phyloP scores from a whole-genome alignment of 2,329 filamentous ascomycete species.

The Nemania bipapillata region DNA sequence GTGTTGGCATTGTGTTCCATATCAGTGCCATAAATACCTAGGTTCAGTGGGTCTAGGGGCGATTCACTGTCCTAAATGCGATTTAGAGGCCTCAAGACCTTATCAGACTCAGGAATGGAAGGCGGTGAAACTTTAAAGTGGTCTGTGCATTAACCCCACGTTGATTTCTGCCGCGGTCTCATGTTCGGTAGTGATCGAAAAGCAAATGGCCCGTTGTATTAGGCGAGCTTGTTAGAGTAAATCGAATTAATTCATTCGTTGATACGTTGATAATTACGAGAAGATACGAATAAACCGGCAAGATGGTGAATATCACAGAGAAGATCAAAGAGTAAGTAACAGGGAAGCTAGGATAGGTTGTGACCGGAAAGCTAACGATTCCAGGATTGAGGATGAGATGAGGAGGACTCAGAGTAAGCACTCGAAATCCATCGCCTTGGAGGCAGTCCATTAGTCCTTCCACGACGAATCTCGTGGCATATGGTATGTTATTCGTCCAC shows the following conservation, averaged over 20 bases:
- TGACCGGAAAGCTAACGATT: conserved; percentile 16
- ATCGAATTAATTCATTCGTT: conserved; percentile 5
- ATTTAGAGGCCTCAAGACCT: not conserved
- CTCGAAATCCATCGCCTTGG: conserved; percentile 29
- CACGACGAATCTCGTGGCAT: conserved; percentile 19
- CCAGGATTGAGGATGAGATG: conserved; percentile 99
- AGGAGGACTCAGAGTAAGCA: conserved; percentile 92
- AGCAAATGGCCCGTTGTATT: not conserved
- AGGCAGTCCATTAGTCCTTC: conserved; percentile 20
- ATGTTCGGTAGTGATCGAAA: not conserved
- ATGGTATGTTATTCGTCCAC: conserved; percentile 11
- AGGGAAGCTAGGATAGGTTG: not conserved
- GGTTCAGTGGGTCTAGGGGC: too few relatives aligned
- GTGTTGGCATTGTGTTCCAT: too few relatives aligned
- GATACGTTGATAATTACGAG: conserved; percentile 6
- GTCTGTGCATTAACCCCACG: conserved; percentile 33
- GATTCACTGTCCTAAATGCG: too few relatives aligned
- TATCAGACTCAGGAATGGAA: conserved; percentile 18
- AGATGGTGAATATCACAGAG: conserved; percentile 99
- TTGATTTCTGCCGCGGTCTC: conserved; percentile 35
- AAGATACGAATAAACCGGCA: conserved; percentile 48
- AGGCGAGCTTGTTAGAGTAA: conserved; percentile 12
- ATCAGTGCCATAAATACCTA: too few relatives aligned
- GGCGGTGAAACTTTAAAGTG: conserved; percentile 27
- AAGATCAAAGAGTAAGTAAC: conserved; percentile 95